Evolutionary conservation across 148 eudicot genomes (phyloP).

Genomic region (Selenicereus undatus): DNA sequence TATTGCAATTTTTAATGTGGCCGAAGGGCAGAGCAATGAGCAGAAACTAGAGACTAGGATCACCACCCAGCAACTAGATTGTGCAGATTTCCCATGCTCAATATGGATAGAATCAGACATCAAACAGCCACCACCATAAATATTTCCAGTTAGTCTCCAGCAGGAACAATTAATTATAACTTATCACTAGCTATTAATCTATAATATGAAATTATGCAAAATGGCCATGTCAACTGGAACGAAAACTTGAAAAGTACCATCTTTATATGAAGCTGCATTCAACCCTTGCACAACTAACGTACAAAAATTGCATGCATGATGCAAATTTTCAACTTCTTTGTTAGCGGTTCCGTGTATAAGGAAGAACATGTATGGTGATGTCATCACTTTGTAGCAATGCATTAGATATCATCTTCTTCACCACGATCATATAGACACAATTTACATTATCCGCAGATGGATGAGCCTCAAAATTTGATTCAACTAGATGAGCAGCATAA

Average conservation of each 20-base stretch:
- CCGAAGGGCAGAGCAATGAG: too few relatives aligned
- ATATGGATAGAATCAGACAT: not conserved
- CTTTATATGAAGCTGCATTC: too few relatives aligned
- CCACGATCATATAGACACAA: not conserved
- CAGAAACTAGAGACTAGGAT: not conserved
- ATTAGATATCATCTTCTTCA: not conserved
- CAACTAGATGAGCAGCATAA: not conserved
- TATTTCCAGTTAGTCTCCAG: not conserved
- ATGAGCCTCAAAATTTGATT: not conserved
- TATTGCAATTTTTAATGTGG: too few relatives aligned
- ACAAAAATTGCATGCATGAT: not conserved
- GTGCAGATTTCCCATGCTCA: not conserved
- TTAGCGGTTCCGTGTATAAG: not conserved
- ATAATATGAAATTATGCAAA: too few relatives aligned
- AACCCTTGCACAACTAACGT: not conserved
- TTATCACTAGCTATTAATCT: not conserved
- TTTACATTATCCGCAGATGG: not conserved
- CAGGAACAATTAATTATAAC: not conserved
- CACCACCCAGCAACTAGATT: not conserved
- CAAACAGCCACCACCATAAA: not conserved
- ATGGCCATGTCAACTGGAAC: too few relatives aligned
- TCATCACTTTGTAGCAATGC: not conserved
- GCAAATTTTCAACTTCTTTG: not conserved
- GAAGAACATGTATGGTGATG: not conserved
- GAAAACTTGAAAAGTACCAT: too few relatives aligned